Conservation (phyloP, 768 basidiomycete genomes). For the Mycena alexandri region DNA sequence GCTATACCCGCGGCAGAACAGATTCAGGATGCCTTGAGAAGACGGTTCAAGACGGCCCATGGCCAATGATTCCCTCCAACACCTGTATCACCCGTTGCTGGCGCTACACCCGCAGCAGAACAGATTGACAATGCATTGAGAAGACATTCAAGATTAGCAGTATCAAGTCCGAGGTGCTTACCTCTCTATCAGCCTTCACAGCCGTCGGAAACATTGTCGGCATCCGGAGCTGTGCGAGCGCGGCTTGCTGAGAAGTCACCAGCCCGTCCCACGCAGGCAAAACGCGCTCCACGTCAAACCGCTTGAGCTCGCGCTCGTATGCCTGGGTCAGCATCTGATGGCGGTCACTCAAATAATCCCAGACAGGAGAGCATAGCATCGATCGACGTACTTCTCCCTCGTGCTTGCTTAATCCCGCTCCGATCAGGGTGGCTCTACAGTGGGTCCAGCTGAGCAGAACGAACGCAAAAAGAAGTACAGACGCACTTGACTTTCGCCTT, state of each 20-base stretch:
- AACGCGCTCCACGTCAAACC: slow-evolving; percentile 78
- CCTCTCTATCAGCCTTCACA: slow-evolving; percentile 66
- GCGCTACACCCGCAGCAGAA: slow-evolving; percentile 55
- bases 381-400: slow-evolving; percentile 69
- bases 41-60: not conserved
- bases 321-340: slow-evolving; percentile 73
- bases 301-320: slow-evolving; percentile 72
- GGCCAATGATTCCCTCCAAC: slow-evolving; percentile 64
- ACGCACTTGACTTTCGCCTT: slow-evolving; percentile 75
- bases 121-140: not conserved
- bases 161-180: slow-evolving; percentile 45
- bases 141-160: not conserved
- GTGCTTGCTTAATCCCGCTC: slow-evolving; percentile 72
- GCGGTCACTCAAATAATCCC: not conserved
- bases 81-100: slow-evolving; percentile 81
- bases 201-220: slow-evolving; percentile 79
- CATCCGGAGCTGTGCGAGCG: slow-evolving; percentile 70
- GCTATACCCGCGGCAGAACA: slow-evolving; percentile 52
- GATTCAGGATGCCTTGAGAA: not conserved
- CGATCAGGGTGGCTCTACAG: slow-evolving; percentile 75
- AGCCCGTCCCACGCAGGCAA: slow-evolving; percentile 84
- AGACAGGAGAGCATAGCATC: not conserved
- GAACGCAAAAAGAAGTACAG: slow-evolving; percentile 1
- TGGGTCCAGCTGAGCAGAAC: slow-evolving; percentile 1
- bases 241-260: slow-evolving; percentile 75